Evolutionary conservation across 768 basidiomycete species (phyloP), one percentile per base, ranked within the genome.

Genomic region (Ramaria sp.): DNA sequence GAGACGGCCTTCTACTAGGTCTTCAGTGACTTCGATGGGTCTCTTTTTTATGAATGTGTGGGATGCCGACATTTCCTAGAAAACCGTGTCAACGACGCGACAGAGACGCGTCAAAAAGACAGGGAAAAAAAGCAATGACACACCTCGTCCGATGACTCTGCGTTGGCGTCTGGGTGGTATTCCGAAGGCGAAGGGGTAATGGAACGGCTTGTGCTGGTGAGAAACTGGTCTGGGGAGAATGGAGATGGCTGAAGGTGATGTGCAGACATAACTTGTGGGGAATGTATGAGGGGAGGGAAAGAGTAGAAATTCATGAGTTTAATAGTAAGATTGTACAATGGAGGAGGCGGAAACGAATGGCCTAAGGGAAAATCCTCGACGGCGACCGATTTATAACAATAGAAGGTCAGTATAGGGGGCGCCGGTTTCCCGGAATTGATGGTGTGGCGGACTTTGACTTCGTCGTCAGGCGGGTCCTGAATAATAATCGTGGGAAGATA

Each of bases 211-310:
- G 18, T 43, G 25, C 16, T n/a, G 22, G 34, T 34, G 25, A 53
- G 39, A 36, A 55, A 55, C 45, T 47, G 53, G 53, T 55, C 44
- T 44, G 53, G 42, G n/a, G 53, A 15, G 28, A 55, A 55, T 16
- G 53, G 53, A 20, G 53, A 55, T 20, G 53, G 53, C 24, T 55
- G 53, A 20, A 55, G 53, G 34, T 12, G 25, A 36, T 47, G 42
- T 7, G 43, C 18, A 37, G 44, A 55, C 53, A 55, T 55, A 18
- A 44, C 34, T 34, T 55, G 53, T 18, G 27, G 28, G 5, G 51
- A 5, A 43, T 51, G 30, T 15, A 51, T 47, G 52, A 42, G 24
- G 52, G 27, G 41, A 53, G 52, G 38, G 15, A 52, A 9, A 43
- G 27, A 34, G 16, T 42, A 47, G 22, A 37, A 41, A 30, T 32